phyloP scores from a whole-genome alignment of 805 yeast species.

The Kuraishia molischiana region DNA sequence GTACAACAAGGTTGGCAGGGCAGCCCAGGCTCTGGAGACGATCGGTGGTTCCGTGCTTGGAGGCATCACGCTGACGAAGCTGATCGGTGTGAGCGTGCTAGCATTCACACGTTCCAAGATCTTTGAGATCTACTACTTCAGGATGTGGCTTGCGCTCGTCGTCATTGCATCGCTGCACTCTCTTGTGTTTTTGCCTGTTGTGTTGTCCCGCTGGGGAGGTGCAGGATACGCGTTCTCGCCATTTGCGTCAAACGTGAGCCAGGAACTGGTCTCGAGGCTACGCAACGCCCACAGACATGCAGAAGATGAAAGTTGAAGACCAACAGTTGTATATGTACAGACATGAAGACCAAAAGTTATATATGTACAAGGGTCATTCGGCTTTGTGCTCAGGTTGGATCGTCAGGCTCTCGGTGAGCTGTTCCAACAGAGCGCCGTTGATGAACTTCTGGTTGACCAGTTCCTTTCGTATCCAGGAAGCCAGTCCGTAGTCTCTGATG shows the following conservation, averaged over 20 bases:
- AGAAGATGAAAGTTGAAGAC: background rate
- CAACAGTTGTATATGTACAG: background rate
- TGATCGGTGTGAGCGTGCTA: slow-evolving; percentile 78
- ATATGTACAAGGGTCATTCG: background rate
- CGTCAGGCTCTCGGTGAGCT: background rate
- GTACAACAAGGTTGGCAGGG: slow-evolving; percentile 17
- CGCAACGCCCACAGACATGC: background rate
- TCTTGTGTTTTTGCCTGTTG: slow-evolving; percentile 67
- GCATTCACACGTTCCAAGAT: slow-evolving; percentile 84
- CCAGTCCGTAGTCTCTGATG: background rate
- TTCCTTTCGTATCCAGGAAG: background rate
- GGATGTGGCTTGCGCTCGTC: slow-evolving; percentile 88
- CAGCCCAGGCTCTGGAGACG: slow-evolving; percentile 53
- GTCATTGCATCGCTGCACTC: slow-evolving; percentile 73
- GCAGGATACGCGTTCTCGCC: slow-evolving; percentile 27
- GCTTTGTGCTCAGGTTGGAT: background rate
- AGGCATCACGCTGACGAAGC: slow-evolving; percentile 84
- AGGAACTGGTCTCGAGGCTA: slow-evolving; percentile 1
- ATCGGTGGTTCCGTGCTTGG: slow-evolving; percentile 89
- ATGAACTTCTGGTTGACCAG: background rate
- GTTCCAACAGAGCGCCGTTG: background rate
- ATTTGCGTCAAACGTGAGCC: background rate
- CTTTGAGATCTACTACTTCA: slow-evolving; percentile 83
- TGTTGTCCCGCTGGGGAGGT: slow-evolving; percentile 58
- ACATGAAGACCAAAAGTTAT: too few relatives aligned